Evolutionary conservation across 805 yeast species (phyloP), one percentile per base, ranked within the genome.

Genomic region (Komagataella phaffii): DNA sequence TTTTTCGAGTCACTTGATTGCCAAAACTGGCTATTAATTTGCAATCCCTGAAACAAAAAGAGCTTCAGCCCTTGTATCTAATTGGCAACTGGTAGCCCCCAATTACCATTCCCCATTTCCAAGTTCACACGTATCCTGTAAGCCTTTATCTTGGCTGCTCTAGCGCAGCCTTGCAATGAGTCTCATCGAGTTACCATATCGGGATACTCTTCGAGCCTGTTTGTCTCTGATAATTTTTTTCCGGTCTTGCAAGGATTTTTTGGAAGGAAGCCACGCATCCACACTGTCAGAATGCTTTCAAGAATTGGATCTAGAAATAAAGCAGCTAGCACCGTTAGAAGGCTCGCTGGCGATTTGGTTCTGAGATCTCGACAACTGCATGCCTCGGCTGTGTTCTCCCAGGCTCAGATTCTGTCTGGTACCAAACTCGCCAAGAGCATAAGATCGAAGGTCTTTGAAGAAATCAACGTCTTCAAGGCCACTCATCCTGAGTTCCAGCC

Each of bases 401-500:
- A 36, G 21, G 69, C 69, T 2, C 55, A 62, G 51, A 50, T 64
- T 8, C 61, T 77, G 23, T 75, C 80, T 3, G 83, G 83, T 53
- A 72, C 70, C 17, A 63, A 64, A 50, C 59, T 76, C 6, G 74
- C 83, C 14, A 68, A 72, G 55, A 58, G 60, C 47, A 68, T 77
- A 49, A 70, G 77, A 59, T 58, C 63, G n/a, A 66, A 73, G 19
- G 75, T 79, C 1, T 65, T 61, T 49, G 60, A 59, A 2, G 73
- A 75, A 48, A 75, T 79, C 59, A 30, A 53, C 14, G 60, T 61
- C 51, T 57, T 75, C 52, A 75, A 77, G 62, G 55, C 64, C 8
- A 63, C 67, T 40, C 71, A 76, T 56, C 75, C 81, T 14, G 71
- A 70, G 49, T 85, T 85, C 65, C 69, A 71, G 56, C 93, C 95